Evolutionary conservation across 2,329 filamentous ascomycete species (phyloP).

Genomic region (Nemania diffusa): DNA sequence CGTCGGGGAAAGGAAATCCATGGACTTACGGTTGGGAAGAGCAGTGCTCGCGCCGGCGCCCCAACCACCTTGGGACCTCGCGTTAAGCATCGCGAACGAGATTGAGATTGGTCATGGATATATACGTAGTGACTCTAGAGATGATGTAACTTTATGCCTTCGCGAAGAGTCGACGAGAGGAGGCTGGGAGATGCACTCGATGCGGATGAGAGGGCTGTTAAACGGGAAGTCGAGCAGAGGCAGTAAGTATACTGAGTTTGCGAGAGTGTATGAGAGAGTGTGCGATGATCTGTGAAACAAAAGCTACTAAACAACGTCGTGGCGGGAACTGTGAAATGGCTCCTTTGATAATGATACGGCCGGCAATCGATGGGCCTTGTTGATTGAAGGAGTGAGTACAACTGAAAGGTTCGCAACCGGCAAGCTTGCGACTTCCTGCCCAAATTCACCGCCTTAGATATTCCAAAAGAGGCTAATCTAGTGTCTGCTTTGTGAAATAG

Average conservation of each 20-base stretch:
- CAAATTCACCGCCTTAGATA: constrained; percentile 38
- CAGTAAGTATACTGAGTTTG: background rate
- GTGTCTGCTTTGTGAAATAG: background rate
- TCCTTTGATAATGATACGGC: constrained; percentile 13
- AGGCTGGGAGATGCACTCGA: constrained; percentile 3
- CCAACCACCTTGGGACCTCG: constrained; percentile 44
- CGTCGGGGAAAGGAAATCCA: constrained; percentile 39
- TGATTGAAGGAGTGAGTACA: constrained; percentile 2
- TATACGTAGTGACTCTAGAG: background rate
- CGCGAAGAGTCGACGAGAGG: background rate
- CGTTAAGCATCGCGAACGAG: constrained; percentile 44
- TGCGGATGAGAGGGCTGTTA: background rate
- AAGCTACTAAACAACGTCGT: background rate
- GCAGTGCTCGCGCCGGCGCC: constrained; percentile 38
- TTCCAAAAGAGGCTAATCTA: constrained; percentile 17
- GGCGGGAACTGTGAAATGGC: constrained; percentile 4
- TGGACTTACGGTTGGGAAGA: constrained; percentile 48
- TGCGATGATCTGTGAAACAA: background rate
- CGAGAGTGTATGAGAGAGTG: background rate
- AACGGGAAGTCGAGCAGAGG: constrained; percentile 4
- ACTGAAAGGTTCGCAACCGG: constrained; percentile 33
- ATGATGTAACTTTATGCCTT: background rate
- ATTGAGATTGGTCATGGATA: constrained; percentile 40
- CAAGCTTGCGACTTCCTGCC: constrained; percentile 43
- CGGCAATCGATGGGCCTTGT: constrained; percentile 18